A percentile compares a stretch with the other conserved stretches of the same genome.
Conservation (phyloP, 116 monocot genomes). For the Papilionanthe hybrid region DNA sequence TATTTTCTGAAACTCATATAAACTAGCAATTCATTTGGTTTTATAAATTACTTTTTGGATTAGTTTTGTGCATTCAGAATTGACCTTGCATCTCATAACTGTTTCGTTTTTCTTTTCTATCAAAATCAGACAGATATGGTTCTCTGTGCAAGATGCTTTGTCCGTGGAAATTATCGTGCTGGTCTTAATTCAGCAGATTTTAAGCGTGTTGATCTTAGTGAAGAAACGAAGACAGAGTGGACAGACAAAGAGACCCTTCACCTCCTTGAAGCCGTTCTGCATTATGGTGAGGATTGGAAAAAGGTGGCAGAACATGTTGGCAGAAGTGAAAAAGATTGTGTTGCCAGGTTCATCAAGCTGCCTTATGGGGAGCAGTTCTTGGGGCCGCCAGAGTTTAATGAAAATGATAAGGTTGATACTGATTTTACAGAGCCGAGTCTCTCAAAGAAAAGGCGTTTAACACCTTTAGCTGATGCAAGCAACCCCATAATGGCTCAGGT, state of each 20-base stretch:
- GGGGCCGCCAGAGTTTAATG: conserved; percentile 27
- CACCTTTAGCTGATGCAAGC: conserved; percentile 84
- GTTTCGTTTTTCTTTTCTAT: conserved; percentile 5
- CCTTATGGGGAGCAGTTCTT: conserved; percentile 92
- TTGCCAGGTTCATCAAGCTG: conserved; percentile 70
- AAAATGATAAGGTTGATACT: conserved; percentile 13
- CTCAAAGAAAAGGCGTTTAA: conserved; percentile 46
- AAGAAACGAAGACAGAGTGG: conserved; percentile 73
- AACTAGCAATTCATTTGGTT: background rate
- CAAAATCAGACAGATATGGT: conserved; percentile 57
- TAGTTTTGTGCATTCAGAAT: background rate
- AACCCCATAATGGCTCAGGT: conserved; percentile 99
- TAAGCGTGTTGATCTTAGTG: conserved; percentile 72
- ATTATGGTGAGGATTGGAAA: conserved; percentile 94
- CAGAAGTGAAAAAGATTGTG: conserved; percentile 75
- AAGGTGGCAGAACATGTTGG: conserved; percentile 90
- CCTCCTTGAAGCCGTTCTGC: conserved; percentile 79
- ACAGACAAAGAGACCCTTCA: conserved; percentile 94
- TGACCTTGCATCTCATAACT: background rate
- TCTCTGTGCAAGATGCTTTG: conserved; percentile 87
- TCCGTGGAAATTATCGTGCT: conserved; percentile 69
- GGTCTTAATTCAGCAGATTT: conserved; percentile 80
- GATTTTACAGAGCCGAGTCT: conserved; percentile 13
- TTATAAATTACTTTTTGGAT: background rate
- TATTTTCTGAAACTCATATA: background rate